Conservation (phyloP, 257 asterid genomes). For the Capsicum rhomboideum region DNA sequence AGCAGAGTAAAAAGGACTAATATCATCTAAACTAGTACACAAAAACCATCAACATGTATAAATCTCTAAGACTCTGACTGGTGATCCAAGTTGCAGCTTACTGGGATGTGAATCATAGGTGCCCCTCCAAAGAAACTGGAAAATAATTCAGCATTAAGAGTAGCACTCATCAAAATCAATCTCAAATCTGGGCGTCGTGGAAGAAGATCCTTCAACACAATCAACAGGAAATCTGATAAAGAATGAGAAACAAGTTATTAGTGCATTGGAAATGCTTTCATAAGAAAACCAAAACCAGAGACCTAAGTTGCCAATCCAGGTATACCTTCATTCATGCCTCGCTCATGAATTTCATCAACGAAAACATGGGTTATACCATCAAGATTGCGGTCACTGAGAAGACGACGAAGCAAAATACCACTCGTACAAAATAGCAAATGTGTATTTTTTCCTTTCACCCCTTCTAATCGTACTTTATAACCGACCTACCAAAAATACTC, state of each 20-base stretch:
- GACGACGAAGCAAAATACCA: conserved; percentile 95
- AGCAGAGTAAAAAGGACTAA: neutral
- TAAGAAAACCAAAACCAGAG: neutral
- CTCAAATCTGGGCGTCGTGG: conserved; percentile 86
- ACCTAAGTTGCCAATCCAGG: conserved; percentile 7
- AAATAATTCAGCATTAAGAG: conserved; percentile 88
- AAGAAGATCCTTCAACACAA: conserved; percentile 95
- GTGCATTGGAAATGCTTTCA: conserved; percentile 13
- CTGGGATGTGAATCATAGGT: conserved; percentile 91
- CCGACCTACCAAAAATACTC: conserved; percentile 64
- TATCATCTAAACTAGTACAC: neutral
- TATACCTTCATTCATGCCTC: conserved; percentile 99
- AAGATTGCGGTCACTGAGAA: conserved; percentile 83
- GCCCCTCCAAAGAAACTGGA: conserved; percentile 84
- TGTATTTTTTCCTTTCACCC: conserved; percentile 90
- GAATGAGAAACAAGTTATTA: conserved; percentile 22
- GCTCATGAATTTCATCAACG: conserved; percentile 98
- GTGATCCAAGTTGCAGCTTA: conserved; percentile 27
- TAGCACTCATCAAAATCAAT: conserved; percentile 97
- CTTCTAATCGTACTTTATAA: conserved; percentile 95
- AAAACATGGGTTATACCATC: conserved; percentile 86
- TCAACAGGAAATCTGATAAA: conserved; percentile 82
- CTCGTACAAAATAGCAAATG: conserved; percentile 95
- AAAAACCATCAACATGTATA: neutral
- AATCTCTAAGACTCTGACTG: neutral